Base-by-base conservation (phyloP, 768 basidiomycete species). In the Suillus bovinus region DNA sequence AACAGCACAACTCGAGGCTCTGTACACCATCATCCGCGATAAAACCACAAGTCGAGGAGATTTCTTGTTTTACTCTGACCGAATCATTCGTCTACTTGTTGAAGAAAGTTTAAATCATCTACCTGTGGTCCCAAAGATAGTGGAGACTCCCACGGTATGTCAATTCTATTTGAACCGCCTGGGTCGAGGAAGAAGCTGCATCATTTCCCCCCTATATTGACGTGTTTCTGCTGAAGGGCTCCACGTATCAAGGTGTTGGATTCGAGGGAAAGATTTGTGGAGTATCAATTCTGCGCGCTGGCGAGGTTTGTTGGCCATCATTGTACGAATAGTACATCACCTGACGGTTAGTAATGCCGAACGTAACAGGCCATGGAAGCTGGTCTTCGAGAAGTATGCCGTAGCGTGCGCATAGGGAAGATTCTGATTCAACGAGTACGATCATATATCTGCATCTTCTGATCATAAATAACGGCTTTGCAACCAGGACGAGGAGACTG, bases 251-350 rank as follows among this genome's bases (percentile, higher is more conserved):
- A 61, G 96, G 96, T 20, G 94, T 98, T 2, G 90, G 93, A 0
- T 99, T 99, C 70, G 90, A 96, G 70, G 96, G 96, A 7, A 93
- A 94, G 79, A 96, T 98, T 64, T 96, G 95, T 70, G 95, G 95
- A 17, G 95, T 98, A 27, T 95, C 93, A 5, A 98, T 98, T 70
- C 82, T 98, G 69, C 83, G 96, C 17, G 94, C 94, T 9, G 96
- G 96, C 66, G 94, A 96, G 86, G 90, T 89, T 69, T 58, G 80
- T 68, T 20, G 5, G 41, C 14, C 20, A n/a, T 24, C 6, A 22
- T 38, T 53, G 36, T 13, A 22, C 33, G 16, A 13, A 16, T 29
- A 16, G 7, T 22, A 24, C 14, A 55, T 24, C 5, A 55, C 16
- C 27, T 49, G 47, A 49, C 36, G 2, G 16, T 17, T 27, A 24